Evolutionary conservation across 1,284 basidiomycete genomes (phyloP).

Genomic region (Trichosporon sp.): DNA sequence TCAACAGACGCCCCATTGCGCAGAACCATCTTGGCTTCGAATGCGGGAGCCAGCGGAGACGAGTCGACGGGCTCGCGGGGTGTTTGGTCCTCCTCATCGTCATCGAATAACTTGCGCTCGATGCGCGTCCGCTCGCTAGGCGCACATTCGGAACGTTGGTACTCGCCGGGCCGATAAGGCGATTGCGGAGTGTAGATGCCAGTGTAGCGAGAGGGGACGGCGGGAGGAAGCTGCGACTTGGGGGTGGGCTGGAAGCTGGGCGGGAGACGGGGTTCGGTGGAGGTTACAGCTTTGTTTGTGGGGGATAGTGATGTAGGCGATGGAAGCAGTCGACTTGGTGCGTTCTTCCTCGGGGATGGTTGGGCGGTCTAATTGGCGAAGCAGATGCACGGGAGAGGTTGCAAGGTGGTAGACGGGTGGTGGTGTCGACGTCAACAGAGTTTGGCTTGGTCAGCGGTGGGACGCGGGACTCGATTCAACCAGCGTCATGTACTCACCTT

Average conservation of each 20-base stretch:
- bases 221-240: constrained; percentile 25
- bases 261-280: constrained; percentile 16
- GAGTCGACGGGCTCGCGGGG: constrained; percentile 12
- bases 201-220: constrained; percentile 24
- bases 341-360: constrained; percentile 20
- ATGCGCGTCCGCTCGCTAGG: constrained; percentile 32
- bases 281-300: constrained; percentile 12
- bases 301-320: constrained; percentile 33
- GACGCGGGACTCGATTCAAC: background rate
- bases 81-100: constrained; percentile 24
- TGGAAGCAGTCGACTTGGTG: constrained; percentile 21
- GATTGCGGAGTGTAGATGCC: constrained; percentile 28
- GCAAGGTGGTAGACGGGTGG: background rate
- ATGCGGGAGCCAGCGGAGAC: constrained; percentile 37
- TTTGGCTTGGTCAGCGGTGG: constrained; percentile 14
- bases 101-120: constrained; percentile 34
- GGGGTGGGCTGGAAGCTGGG: constrained; percentile 17
- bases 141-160: constrained; percentile 32
- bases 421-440: constrained; percentile 1
- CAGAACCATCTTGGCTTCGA: constrained; percentile 45
- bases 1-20: constrained; percentile 43
- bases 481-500: background rate
- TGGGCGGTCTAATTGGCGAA: background rate
- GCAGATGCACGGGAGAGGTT: background rate
- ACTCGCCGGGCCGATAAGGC: constrained; percentile 36